Base-by-base conservation (phyloP, 768 basidiomycete genomes). In the Hygrophoropsis aurantiaca region DNA sequence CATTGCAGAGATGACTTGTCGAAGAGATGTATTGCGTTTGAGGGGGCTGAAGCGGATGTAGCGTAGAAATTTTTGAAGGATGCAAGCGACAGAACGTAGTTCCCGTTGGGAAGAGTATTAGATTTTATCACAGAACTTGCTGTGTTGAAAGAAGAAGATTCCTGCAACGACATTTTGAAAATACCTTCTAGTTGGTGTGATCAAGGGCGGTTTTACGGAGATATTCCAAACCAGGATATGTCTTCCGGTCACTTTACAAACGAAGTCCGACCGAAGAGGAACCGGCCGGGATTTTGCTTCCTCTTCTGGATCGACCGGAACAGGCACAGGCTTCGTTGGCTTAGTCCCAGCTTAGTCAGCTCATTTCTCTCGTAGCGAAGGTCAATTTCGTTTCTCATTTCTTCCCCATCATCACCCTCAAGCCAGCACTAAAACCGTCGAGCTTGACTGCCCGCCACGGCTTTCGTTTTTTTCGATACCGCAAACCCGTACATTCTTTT, bases 1-100 rank as follows among this genome's bases (percentile, higher is more conserved):
- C 58, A 58, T 40, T 67, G 75, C 15, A 88, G 63, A 26, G 78
- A 78, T 1, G 67, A 55, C 58, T 74, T 83, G 64, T 88, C 86
- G 57, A 84, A 80, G 19, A 90, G 63, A 58, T 85, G 72, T 54
- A 91, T 86, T 21, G 71, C 68, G 55, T 88, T 81, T 6, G 73
- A 67, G n/a, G 82, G 70, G 4, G 80, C 79, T 2, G 82, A 72
- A 5, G 85, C 86, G 0, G 78, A 69, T 4, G 84, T 78, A 8
- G 79, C 81, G 6, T 84, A 88, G 47, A 82, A 81, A 49, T 68
- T 62, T 0, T 62, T 61, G 5, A 81, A 52, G 4, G 71, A 61
- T 13, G 80, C 74, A 7, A 90, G 67, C 0, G 80, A 74, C 4
- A 90, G 67, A 11, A 90, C 74, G 57, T 90, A 90, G 1, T 78